Conservation (phyloP, 2,329 filamentous ascomycete genomes). For the Sarocladiaceae sp. region DNA sequence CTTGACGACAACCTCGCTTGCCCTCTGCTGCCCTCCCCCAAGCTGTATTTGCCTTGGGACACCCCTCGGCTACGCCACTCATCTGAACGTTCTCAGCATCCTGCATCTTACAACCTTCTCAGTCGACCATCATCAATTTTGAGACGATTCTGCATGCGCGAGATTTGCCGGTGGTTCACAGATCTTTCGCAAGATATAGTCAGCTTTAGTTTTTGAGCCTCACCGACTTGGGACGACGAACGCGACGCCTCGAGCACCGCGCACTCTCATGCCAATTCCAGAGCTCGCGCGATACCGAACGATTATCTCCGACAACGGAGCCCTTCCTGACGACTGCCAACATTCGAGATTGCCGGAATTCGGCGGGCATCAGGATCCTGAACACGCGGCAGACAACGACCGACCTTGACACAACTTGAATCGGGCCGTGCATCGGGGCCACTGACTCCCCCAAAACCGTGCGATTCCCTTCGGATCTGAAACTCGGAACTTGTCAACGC, state of each 20-base stretch:
- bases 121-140: too few species aligned
- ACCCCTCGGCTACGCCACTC: too few species aligned
- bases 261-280: not conserved
- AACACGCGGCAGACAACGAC: not conserved
- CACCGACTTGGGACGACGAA: not conserved
- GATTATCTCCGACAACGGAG: not conserved
- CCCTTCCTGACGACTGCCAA: too few species aligned
- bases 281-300: not conserved
- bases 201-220: constrained; percentile 4
- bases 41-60: not conserved
- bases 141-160: too few species aligned
- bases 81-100: too few species aligned
- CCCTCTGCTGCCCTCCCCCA: not conserved
- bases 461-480: too few species aligned
- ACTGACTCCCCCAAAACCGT: too few species aligned
- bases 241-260: not conserved
- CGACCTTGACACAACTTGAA: too few species aligned
- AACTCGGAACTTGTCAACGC: too few species aligned
- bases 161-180: too few species aligned
- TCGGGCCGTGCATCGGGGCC: too few species aligned
- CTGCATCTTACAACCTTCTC: too few species aligned
- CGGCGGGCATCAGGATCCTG: not conserved
- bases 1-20: constrained; percentile 8
- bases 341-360: not conserved
- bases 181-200: not conserved